A percentile compares a stretch with the other conserved stretches of the same genome.
phyloP scores from a whole-genome alignment of 2,329 filamentous ascomycete species.

The Cercospora canescens region DNA sequence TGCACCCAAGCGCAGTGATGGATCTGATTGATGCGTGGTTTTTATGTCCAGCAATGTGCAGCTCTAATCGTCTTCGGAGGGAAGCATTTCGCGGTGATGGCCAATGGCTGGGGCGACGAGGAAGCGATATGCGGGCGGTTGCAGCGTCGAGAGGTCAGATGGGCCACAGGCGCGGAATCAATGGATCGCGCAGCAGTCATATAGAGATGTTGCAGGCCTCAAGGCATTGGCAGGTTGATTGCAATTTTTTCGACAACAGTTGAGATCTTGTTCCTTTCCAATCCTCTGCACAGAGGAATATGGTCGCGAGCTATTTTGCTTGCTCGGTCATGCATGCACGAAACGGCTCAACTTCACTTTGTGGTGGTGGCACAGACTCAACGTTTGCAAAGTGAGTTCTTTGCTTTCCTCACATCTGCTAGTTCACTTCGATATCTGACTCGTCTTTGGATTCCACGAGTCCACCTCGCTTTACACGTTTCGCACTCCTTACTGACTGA shows the following conservation, averaged over 20 bases:
- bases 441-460: background rate
- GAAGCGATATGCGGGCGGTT: background rate
- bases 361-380: background rate
- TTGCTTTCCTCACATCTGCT: background rate
- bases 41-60: background rate
- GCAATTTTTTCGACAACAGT: background rate
- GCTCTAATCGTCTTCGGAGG: background rate
- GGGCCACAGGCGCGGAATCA: background rate
- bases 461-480: background rate
- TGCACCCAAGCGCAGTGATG: background rate
- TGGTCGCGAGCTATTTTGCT: background rate
- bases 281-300: background rate
- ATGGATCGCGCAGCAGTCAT: constrained; percentile 3
- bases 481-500: background rate
- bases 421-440: background rate
- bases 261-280: background rate
- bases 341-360: background rate
- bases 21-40: background rate
- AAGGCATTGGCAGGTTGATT: background rate
- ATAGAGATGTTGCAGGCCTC: constrained; percentile 5
- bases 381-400: background rate
- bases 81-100: background rate
- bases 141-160: background rate
- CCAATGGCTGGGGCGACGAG: background rate
- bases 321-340: background rate